A percentile compares a stretch with the other conserved stretches of the same genome.
Evolutionary conservation across 164 flowering plant species (phyloP).

Genomic region (Vitis amurensis): DNA sequence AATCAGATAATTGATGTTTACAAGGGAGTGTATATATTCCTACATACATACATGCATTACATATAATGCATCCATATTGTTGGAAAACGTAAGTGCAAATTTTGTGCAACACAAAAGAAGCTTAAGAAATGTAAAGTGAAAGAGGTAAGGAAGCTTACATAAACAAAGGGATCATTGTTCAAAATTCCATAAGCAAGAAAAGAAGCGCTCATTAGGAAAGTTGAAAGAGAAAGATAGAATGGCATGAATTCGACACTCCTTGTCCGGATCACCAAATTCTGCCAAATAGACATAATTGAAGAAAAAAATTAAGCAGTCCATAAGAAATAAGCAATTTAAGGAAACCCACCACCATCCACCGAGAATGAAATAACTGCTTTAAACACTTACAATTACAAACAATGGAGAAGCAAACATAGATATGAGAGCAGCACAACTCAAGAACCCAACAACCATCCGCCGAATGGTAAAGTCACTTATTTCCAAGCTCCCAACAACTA

Average conservation of each 20-base stretch:
- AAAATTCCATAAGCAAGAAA: constrained; percentile 55
- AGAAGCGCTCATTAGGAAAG: constrained; percentile 60
- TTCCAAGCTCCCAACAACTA: constrained; percentile 46
- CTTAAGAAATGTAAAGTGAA: no score
- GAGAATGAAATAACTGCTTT: neutral
- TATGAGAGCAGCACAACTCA: constrained; percentile 52
- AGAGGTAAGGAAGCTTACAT: constrained; percentile 38
- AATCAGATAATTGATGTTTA: neutral
- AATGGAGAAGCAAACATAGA: constrained; percentile 77
- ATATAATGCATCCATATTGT: no score
- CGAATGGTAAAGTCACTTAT: constrained; percentile 24
- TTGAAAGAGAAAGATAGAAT: constrained; percentile 61
- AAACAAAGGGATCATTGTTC: constrained; percentile 47
- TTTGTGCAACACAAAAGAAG: neutral
- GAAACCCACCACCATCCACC: constrained; percentile 3
- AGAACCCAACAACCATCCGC: constrained; percentile 35
- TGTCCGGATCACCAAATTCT: constrained; percentile 62
- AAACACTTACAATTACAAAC: constrained; percentile 51
- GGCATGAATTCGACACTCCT: constrained; percentile 75
- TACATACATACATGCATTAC: neutral
- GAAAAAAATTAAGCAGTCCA: neutral
- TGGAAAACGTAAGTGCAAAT: neutral
- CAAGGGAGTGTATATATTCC: neutral
- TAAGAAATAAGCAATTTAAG: neutral
- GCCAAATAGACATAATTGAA: constrained; percentile 11